Conservation (phyloP, 1,284 basidiomycete genomes). For the Cutaneotrichosporon arboriforme region DNA sequence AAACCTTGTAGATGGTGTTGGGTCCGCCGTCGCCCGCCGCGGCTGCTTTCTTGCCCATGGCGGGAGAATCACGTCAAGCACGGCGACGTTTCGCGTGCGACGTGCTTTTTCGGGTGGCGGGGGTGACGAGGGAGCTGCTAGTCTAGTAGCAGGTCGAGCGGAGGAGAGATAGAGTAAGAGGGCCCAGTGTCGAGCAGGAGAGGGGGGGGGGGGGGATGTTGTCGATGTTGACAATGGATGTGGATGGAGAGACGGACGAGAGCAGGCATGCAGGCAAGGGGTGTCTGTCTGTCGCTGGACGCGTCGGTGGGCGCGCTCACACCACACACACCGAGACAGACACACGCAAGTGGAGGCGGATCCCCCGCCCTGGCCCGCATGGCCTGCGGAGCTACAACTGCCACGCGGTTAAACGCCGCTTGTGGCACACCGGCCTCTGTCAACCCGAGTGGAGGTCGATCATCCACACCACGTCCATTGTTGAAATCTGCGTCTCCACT, state of each 20-base stretch:
- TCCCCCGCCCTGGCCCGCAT: neutral
- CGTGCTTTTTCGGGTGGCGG: neutral
- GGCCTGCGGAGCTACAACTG: neutral
- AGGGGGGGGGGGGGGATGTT: too few species aligned
- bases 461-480: neutral
- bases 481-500: neutral
- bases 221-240: neutral
- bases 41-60: constrained; percentile 29
- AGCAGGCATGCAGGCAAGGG: neutral
- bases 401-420: neutral
- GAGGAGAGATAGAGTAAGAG: neutral
- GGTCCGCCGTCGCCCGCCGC: constrained; percentile 25
- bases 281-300: too few species aligned
- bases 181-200: neutral
- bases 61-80: constrained; percentile 5
- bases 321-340: too few species aligned
- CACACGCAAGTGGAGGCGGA: too few species aligned
- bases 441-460: neutral
- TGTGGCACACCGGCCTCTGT: neutral
- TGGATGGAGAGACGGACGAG: neutral
- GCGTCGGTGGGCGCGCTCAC: too few species aligned
- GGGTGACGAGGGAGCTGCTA: neutral
- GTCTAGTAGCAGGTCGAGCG: neutral
- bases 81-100: neutral
- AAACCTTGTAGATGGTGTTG: constrained; percentile 40